Conservation (phyloP, 31 red algal species). For the Odonthalia washingtoniensis region DNA sequence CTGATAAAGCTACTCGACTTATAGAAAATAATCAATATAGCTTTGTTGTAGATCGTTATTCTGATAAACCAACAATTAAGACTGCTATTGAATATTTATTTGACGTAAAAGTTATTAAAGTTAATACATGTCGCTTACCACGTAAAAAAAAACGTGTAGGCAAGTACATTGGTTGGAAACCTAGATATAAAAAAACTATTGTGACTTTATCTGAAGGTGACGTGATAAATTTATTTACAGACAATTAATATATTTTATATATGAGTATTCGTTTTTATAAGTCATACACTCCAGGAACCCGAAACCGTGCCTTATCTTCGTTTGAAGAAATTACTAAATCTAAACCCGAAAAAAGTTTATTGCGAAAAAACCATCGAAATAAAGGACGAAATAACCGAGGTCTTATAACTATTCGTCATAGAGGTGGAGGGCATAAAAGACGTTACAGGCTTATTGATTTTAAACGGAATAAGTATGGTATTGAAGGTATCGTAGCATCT, state of each 20-base stretch:
- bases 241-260: neutral
- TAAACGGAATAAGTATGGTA: neutral
- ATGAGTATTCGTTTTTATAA: conserved; percentile 18
- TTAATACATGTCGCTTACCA: neutral
- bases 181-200: conserved; percentile 14
- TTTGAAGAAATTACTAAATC: conserved; percentile 14
- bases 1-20: neutral
- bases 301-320: neutral
- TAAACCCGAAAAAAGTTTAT: conserved; percentile 20
- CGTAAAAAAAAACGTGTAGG: conserved; percentile 12
- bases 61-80: neutral
- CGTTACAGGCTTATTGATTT: conserved; percentile 14
- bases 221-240: conserved; percentile 22
- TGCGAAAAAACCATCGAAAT: conserved; percentile 4
- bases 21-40: neutral
- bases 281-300: neutral
- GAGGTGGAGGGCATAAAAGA: conserved; percentile 13
- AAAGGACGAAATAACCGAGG: conserved; percentile 23
- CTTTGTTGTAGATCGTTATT: conserved; percentile 9
- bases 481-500: neutral
- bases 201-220: conserved; percentile 17
- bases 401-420: conserved; percentile 7
- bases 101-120: conserved; percentile 5
- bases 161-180: conserved; percentile 5
- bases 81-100: conserved; percentile 1